These are phyloP conservation scores for Candida pseudofarinosa DNA, from an alignment of 805 yeast genomes.

Conservation along the genomic window DNA sequence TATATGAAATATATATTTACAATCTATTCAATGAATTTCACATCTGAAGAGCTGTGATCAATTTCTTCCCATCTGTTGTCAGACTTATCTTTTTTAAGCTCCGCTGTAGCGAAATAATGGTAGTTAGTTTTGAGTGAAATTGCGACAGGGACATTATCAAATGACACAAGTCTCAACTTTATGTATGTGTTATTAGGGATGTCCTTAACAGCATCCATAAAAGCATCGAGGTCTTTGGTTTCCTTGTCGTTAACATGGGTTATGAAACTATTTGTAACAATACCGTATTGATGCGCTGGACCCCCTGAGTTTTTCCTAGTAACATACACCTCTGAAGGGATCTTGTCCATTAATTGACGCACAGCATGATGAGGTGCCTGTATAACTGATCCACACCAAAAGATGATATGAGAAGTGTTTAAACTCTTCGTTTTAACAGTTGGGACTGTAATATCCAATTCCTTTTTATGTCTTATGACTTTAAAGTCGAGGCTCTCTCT, in stretches of 20 bases:
- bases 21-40: neutral
- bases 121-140: slow-evolving; percentile 81
- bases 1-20: neutral
- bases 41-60: slow-evolving; percentile 33
- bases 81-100: slow-evolving; percentile 45
- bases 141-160: slow-evolving; percentile 84
- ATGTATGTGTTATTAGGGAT: slow-evolving; percentile 80
- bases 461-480: slow-evolving; percentile 68
- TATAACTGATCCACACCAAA: slow-evolving; percentile 80
- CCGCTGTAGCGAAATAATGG: slow-evolving; percentile 80
- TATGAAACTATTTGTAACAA: slow-evolving; percentile 76
- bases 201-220: slow-evolving; percentile 58
- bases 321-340: slow-evolving; percentile 84
- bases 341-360: slow-evolving; percentile 69
- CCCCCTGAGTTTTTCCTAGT: slow-evolving; percentile 74
- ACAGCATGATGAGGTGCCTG: slow-evolving; percentile 94
- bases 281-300: slow-evolving; percentile 79
- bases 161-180: slow-evolving; percentile 74
- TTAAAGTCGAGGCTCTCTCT: slow-evolving; percentile 49
- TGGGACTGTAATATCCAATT: slow-evolving; percentile 57
- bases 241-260: slow-evolving; percentile 82
- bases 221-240: slow-evolving; percentile 66
- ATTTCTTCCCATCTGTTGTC: slow-evolving; percentile 47
- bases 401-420: slow-evolving; percentile 61
- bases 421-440: slow-evolving; percentile 57